phyloP scores from a whole-genome alignment of 331 rosid genomes.

The Acacia concinna region DNA sequence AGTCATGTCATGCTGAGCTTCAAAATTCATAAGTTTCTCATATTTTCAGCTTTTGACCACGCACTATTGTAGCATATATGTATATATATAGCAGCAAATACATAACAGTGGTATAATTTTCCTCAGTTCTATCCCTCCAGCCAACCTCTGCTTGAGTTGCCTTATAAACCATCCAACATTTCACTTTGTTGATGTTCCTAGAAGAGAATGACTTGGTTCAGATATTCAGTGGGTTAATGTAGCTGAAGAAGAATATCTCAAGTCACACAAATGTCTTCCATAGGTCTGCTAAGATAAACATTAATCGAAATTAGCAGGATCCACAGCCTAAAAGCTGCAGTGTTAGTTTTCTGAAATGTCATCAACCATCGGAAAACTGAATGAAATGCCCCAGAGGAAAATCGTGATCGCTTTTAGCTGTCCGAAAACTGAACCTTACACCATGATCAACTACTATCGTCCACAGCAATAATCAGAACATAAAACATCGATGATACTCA shows the following conservation, averaged over 20 bases:
- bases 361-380: neutral
- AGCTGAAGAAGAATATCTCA: constrained; percentile 9
- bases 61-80: too few relatives aligned
- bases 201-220: neutral
- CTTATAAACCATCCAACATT: neutral
- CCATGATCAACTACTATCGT: neutral
- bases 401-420: neutral
- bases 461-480: neutral
- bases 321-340: neutral
- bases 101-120: neutral
- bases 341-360: neutral
- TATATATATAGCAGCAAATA: neutral
- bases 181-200: neutral
- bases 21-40: neutral
- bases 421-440: neutral
- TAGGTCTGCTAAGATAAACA: neutral
- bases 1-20: neutral
- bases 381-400: neutral
- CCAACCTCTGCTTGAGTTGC: neutral
- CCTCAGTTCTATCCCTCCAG: neutral
- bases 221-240: neutral
- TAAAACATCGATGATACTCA: neutral
- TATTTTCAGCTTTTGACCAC: too few relatives aligned
- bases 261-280: neutral
- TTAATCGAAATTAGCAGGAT: neutral